These are phyloP conservation scores for Rhizoclosmatium globosum DNA, from an alignment of 192 early-diverging fungal genomes.

Conservation along the genomic window DNA sequence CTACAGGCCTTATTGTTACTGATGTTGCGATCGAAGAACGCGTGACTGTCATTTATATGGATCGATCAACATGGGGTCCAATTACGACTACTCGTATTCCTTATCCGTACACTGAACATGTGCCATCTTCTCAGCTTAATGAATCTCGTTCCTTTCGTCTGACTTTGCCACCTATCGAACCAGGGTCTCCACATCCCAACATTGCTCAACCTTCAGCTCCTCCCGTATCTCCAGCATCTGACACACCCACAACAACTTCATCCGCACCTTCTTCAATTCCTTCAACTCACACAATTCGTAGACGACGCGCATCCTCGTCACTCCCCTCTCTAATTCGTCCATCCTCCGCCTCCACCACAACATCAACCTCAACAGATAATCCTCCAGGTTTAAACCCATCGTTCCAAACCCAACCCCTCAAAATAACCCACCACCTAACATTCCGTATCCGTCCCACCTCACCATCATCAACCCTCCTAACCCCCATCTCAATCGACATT, in stretches of 20 bases:
- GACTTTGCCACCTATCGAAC: conserved; percentile 17
- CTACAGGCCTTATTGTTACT: not conserved
- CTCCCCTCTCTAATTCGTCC: not conserved
- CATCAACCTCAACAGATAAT: not conserved
- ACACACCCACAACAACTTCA: not conserved
- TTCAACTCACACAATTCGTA: not conserved
- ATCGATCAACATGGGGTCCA: conserved; percentile 20
- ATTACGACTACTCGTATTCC: conserved; percentile 9
- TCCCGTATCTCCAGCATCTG: not conserved
- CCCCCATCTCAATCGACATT: conserved; percentile 12
- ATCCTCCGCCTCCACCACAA: not conserved
- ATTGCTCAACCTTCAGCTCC: not conserved
- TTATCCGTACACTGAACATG: conserved; percentile 14
- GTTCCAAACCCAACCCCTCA: conserved; percentile 25
- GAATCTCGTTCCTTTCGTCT: conserved; percentile 8
- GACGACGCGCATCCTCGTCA: not conserved
- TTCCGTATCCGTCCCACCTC: not conserved
- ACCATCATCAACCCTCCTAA: not conserved
- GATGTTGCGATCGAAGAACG: conserved; percentile 41
- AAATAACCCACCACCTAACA: conserved; percentile 22
- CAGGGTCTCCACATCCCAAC: not conserved
- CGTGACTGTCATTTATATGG: conserved; percentile 14
- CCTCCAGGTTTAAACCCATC: conserved; percentile 28
- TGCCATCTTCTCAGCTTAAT: not conserved
- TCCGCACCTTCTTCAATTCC: not conserved